These are phyloP conservation scores for Parachaetomium inaequale DNA, from an alignment of 495 filamentous ascomycete species.

Conservation along the genomic window DNA sequence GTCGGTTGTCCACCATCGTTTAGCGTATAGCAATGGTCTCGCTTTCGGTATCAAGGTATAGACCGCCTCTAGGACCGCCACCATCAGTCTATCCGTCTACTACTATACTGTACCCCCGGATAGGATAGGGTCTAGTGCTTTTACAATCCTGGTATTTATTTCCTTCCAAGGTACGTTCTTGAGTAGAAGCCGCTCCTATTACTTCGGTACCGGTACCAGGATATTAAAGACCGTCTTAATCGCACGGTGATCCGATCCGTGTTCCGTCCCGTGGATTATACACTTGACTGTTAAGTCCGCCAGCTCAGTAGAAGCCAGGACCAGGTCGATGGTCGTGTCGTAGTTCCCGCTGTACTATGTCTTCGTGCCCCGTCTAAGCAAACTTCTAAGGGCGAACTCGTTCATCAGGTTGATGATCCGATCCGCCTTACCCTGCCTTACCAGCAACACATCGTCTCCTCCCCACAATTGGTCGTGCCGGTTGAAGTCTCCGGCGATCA, in stretches of 20 bases:
- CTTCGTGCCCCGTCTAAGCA: slow-evolving; percentile 12
- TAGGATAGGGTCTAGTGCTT: background rate
- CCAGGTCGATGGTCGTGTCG: slow-evolving; percentile 13
- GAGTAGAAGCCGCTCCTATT: slow-evolving; percentile 9
- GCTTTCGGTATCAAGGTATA: slow-evolving; percentile 14
- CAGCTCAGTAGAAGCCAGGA: slow-evolving; percentile 12
- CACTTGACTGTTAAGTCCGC: slow-evolving; percentile 9
- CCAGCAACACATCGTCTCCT: background rate
- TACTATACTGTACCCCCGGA: slow-evolving; percentile 14
- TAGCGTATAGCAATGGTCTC: slow-evolving; percentile 14
- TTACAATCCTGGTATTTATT: slow-evolving; percentile 5
- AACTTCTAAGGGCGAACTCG: slow-evolving; percentile 3
- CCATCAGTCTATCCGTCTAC: slow-evolving; percentile 16
- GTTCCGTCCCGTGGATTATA: slow-evolving; percentile 7
- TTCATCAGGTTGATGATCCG: slow-evolving; percentile 5
- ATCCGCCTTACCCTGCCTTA: background rate
- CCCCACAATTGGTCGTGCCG: slow-evolving; percentile 12
- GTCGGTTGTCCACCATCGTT: slow-evolving; percentile 12
- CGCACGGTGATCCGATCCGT: slow-evolving; percentile 17
- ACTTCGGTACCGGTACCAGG: background rate
- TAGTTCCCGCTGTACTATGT: slow-evolving; percentile 2
- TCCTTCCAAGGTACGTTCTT: slow-evolving; percentile 16
- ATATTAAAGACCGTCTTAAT: slow-evolving; percentile 10
- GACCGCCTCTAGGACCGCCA: slow-evolving; percentile 13
- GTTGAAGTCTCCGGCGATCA: slow-evolving; percentile 14